Evolutionary conservation across 2,329 filamentous ascomycete genomes (phyloP), one percentile per base, ranked within the genome.

Genomic region (Teratosphaeria gauchensis): DNA sequence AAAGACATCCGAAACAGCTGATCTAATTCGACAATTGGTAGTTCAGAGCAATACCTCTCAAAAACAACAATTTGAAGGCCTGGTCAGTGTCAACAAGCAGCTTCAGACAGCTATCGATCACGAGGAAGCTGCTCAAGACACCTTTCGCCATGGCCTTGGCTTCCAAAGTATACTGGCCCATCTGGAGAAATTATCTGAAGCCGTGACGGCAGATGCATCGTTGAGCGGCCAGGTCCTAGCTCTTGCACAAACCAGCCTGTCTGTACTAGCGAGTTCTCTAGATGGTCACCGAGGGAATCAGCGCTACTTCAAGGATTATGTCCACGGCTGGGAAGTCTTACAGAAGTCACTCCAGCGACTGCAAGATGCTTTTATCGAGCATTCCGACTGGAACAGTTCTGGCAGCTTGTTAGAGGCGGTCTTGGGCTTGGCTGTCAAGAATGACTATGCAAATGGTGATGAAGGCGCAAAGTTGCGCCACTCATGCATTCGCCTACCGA

Each of bases 231-330:
- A 46, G 21, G 31, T 32, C 19, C 32, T 53, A 30, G 24, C 32
- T 16, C 54, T 61, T 53, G 24, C 63, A 21, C 56, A 56, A 48
- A 58, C 38, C 56, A n/a, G 62, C 19, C 57, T 71, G 35, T 52
- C 30, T 33, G 83, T 94, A 14, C 76, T 97, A 31, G 86, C 88
- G 1, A 86, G 87, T 54, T 85, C 85, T 14, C 81, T 99, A 64
- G 83, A 84, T 57, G 84, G 85, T 53, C 91, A 97, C 72, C 81
- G 87, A 53, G 92, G 92, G 21, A 99, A 97, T 74, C 83, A 87
- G 68, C 84, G 89, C 65, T 96, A 92, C 76, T 97, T 97, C 71
- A 83, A 84, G 59, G 86, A 85, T 64, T 81, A 84, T 64, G 84
- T 95, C 32, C 83, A 89, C 59, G 85, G 92, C 3, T 95, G 90